Evolutionary conservation across 2,329 filamentous ascomycete species (phyloP).

Genomic region (Colletotrichum trifolii): DNA sequence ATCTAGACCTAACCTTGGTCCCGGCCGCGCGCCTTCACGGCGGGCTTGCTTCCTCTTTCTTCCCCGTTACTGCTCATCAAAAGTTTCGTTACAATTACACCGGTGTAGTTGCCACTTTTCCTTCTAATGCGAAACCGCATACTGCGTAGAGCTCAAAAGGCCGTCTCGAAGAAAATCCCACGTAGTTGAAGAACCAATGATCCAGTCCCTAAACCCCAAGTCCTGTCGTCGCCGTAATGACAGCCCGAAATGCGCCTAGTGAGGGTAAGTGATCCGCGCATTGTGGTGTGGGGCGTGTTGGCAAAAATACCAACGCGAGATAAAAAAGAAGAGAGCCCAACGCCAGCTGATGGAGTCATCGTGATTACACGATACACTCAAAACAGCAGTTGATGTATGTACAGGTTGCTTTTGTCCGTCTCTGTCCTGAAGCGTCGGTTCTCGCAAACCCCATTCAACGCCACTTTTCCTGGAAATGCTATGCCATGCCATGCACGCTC

Average conservation of each 20-base stretch:
- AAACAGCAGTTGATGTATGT: constrained; percentile 18
- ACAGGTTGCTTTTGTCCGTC: constrained; percentile 34
- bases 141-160: constrained; percentile 10
- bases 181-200: constrained; percentile 2
- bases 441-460: constrained; percentile 30
- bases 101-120: constrained; percentile 37
- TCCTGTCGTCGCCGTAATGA: constrained; percentile 18
- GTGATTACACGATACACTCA: constrained; percentile 14
- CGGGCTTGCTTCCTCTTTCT: constrained; percentile 3
- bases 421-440: constrained; percentile 32
- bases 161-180: constrained; percentile 19
- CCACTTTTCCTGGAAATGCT: constrained; percentile 36
- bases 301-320: constrained; percentile 16
- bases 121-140: constrained; percentile 30
- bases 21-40: constrained; percentile 7
- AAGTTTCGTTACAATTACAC: constrained; percentile 38
- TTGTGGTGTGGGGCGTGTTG: constrained; percentile 2
- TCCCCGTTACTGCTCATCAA: constrained; percentile 25
- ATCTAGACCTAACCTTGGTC: constrained; percentile 11
- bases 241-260: constrained; percentile 18
- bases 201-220: constrained; percentile 15
- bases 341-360: constrained; percentile 16
- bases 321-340: constrained; percentile 9
- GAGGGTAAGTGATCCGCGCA: constrained; percentile 20
- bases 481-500: constrained; percentile 49